Percentiles rank a stretch among this genome's conserved stretches.
Conservation (phyloP, 257 asterid species). For the Solanum medicagineum region DNA sequence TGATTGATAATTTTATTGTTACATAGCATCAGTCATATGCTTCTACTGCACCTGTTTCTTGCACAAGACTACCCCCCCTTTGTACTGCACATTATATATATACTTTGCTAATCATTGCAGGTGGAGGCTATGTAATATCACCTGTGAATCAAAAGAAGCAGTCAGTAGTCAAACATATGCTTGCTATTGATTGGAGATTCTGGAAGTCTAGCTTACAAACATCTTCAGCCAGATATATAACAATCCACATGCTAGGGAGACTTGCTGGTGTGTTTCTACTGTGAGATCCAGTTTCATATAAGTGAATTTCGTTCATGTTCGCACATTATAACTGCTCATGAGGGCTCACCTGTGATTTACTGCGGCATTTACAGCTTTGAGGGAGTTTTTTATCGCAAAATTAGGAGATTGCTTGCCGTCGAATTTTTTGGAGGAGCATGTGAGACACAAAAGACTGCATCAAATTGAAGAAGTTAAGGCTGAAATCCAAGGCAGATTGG, state of each 20-base stretch:
- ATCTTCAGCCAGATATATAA: constrained; percentile 67
- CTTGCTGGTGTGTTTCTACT: constrained; percentile 48
- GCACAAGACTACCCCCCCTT: neutral
- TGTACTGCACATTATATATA: neutral
- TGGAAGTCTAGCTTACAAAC: constrained; percentile 65
- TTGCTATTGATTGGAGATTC: constrained; percentile 91
- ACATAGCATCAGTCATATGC: neutral
- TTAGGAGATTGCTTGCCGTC: constrained; percentile 37
- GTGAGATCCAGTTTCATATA: neutral
- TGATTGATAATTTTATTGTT: neutral
- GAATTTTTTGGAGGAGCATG: constrained; percentile 64
- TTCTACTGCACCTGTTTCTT: neutral
- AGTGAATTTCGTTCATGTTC: neutral
- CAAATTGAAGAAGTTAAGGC: constrained; percentile 36
- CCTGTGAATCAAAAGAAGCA: constrained; percentile 69
- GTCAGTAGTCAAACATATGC: constrained; percentile 87
- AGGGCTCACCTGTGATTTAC: neutral
- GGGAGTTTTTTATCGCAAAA: constrained; percentile 85
- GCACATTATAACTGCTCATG: neutral
- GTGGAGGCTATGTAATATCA: constrained; percentile 92
- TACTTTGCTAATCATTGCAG: constrained; percentile 20
- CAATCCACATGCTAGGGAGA: constrained; percentile 66
- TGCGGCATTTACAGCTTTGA: constrained; percentile 44
- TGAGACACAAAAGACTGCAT: constrained; percentile 33
- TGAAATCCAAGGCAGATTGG: constrained; percentile 40